Percentiles rank a stretch among this genome's conserved stretches.
Conservation (phyloP, 192 early-diverging fungal species). For the Chytriomyces sp. region DNA sequence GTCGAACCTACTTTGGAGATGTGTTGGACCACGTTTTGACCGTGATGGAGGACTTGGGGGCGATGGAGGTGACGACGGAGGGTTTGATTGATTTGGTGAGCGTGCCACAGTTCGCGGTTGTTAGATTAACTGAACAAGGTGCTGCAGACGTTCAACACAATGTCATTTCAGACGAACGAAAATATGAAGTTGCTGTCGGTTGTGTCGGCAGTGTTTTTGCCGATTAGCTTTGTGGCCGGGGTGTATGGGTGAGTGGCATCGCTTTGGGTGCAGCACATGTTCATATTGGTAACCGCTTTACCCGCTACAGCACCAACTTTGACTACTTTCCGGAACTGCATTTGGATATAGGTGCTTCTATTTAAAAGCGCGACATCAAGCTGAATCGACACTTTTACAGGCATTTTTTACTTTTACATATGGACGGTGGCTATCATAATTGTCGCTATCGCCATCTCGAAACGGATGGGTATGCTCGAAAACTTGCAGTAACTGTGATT, state of each 20-base stretch:
- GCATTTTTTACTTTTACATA: slow-evolving; percentile 10
- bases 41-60: slow-evolving; percentile 53
- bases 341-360: not conserved
- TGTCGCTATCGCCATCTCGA: not conserved
- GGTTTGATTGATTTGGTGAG: slow-evolving; percentile 55
- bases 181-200: slow-evolving; percentile 28
- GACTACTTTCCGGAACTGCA: slow-evolving; percentile 39
- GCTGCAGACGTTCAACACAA: slow-evolving; percentile 30
- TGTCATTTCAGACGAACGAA: slow-evolving; percentile 26
- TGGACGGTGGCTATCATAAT: not conserved
- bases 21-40: slow-evolving; percentile 54
- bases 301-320: slow-evolving; percentile 58
- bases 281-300: no score
- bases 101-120: no score
- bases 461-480: slow-evolving; percentile 1
- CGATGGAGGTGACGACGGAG: slow-evolving; percentile 43
- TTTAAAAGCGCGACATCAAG: not conserved
- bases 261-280: no score
- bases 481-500: not conserved
- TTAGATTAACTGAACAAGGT: no score
- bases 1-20: slow-evolving; percentile 52
- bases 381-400: not conserved
- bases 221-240: slow-evolving; percentile 60
- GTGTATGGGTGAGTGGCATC: no score
- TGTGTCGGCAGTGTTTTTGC: slow-evolving; percentile 49